These are phyloP conservation scores for Dentipellis sp. DNA, from an alignment of 768 basidiomycete genomes.

Conservation along the genomic window DNA sequence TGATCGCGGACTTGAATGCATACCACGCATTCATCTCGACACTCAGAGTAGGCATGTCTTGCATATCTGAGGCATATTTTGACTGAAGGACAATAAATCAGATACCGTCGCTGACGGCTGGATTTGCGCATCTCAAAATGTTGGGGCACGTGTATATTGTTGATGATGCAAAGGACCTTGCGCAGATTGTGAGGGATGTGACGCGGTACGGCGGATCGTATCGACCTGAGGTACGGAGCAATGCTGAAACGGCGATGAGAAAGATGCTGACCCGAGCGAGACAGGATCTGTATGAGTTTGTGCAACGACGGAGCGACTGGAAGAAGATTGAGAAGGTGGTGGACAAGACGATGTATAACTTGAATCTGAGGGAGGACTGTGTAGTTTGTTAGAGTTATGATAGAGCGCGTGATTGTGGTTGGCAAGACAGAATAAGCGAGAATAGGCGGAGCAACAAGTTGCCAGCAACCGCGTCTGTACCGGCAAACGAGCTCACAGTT, in stretches of 20 bases:
- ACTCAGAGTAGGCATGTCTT: constrained; percentile 50
- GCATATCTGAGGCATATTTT: not conserved
- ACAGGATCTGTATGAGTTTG: constrained; percentile 91
- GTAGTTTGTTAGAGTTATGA: constrained; percentile 29
- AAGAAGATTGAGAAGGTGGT: constrained; percentile 97
- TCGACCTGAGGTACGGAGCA: constrained; percentile 67
- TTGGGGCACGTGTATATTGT: constrained; percentile 94
- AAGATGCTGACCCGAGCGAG: not conserved
- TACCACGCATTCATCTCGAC: constrained; percentile 86
- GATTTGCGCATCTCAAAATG: constrained; percentile 96
- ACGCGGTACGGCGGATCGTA: constrained; percentile 94
- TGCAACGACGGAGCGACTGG: constrained; percentile 93
- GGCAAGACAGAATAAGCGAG: not conserved
- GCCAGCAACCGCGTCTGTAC: too few relatives aligned
- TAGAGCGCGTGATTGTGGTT: not conserved
- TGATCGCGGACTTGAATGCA: constrained; percentile 92
- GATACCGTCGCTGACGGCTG: constrained; percentile 74
- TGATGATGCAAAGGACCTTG: constrained; percentile 91
- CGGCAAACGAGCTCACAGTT: too few relatives aligned
- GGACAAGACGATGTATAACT: constrained; percentile 90
- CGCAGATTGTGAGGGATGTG: constrained; percentile 92
- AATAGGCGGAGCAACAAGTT: too few relatives aligned
- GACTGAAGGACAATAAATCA: constrained; percentile 17
- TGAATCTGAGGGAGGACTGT: constrained; percentile 93
- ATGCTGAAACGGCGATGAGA: not conserved